Evolutionary conservation across 352 stramenopile species (phyloP).

Genomic region (Phytophthora ohioensis): DNA sequence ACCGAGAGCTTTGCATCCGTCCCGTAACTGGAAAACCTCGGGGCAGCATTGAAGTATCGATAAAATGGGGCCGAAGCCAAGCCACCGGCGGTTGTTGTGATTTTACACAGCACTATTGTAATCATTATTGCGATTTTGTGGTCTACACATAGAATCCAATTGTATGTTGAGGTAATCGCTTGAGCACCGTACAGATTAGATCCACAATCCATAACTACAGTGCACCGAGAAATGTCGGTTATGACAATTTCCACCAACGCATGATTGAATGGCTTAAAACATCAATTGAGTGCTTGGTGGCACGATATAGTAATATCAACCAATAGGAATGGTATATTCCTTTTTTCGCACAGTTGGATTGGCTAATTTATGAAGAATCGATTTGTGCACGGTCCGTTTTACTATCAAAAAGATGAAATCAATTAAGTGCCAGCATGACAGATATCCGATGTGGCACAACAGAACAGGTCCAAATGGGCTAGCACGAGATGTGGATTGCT

Average conservation of each 20-base stretch:
- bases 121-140: slow-evolving; percentile 15
- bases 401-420: no score
- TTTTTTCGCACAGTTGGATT: no score
- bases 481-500: no score
- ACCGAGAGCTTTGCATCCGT: slow-evolving; percentile 13
- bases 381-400: no score
- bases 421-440: no score
- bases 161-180: slow-evolving; percentile 4
- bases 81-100: not conserved
- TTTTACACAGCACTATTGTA: slow-evolving; percentile 11
- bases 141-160: slow-evolving; percentile 13
- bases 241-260: slow-evolving; percentile 4
- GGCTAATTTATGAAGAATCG: no score
- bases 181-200: slow-evolving; percentile 10
- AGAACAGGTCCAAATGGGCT: no score
- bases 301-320: no score
- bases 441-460: no score
- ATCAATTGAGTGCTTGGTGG: no score
- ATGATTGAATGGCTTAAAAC: not conserved
- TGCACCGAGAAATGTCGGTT: not conserved
- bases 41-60: not conserved
- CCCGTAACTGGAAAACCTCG: slow-evolving; percentile 3
- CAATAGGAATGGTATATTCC: no score
- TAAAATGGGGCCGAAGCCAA: not conserved
- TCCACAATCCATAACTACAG: slow-evolving; percentile 2